A percentile compares a stretch with the other conserved stretches of the same genome.
Evolutionary conservation across 1,139 yeast genomes (phyloP).

Genomic region (Suhomyces coccinellae): DNA sequence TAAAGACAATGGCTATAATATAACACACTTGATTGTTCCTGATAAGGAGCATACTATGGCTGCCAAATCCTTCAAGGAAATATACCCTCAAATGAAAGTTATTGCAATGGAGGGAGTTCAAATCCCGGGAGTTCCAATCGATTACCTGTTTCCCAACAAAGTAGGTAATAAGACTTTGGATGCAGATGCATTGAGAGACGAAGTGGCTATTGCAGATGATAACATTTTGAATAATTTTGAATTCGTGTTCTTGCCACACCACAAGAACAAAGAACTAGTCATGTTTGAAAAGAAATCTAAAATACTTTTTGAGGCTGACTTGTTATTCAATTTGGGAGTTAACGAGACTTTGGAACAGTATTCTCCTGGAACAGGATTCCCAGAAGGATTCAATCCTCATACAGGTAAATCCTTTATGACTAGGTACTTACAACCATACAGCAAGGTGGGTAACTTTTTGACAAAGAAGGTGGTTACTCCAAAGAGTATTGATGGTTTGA

Average conservation of each 20-base stretch:
- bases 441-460: conserved; percentile 28
- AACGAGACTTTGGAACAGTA: conserved; percentile 24
- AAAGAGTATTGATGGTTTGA: conserved; percentile 19
- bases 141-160: conserved; percentile 30
- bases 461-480: conserved; percentile 27
- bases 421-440: conserved; percentile 24
- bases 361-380: conserved; percentile 21
- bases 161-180: conserved; percentile 31
- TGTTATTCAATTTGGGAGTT: conserved; percentile 24
- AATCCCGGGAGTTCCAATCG: conserved; percentile 26
- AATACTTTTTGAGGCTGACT: conserved; percentile 26
- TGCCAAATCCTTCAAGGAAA: conserved; percentile 50
- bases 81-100: conserved; percentile 48
- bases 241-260: conserved; percentile 27
- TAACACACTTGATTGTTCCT: conserved; percentile 51
- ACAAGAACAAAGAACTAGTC: conserved; percentile 26
- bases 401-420: conserved; percentile 24
- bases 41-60: conserved; percentile 60
- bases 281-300: conserved; percentile 22
- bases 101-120: conserved; percentile 48
- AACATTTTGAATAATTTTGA: conserved; percentile 23
- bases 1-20: conserved; percentile 24
- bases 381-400: conserved; percentile 21
- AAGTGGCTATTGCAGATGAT: conserved; percentile 23
- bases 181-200: conserved; percentile 20